Base-by-base conservation (phyloP, 257 asterid genomes). In the Salvia miltiorrhiza region DNA sequence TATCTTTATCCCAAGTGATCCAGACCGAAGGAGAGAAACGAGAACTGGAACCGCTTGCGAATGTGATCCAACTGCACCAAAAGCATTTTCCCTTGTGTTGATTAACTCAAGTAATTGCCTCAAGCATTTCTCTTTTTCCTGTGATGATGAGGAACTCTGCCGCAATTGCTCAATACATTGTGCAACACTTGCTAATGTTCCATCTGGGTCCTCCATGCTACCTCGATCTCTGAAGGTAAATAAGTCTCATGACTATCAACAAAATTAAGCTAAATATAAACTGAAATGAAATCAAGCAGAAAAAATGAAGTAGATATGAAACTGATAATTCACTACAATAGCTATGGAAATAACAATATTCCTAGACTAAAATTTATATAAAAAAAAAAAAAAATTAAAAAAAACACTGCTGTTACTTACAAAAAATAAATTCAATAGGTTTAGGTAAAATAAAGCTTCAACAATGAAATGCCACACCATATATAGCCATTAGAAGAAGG, bases 41-140 rank as follows among this genome's bases (percentile, higher is more conserved):
- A 94, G 97, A 41, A 94, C 97, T n/a, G 99, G 99, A 76, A 94
- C 99, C 37, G 99, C 99, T 78, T 94, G 99, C 71, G 99, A 94
- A 82, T 94, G 99, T 54, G 99, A 91, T 68, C 96, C 97, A 70
- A 94, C 97, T 48, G 97, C 99, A 73, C 96, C 83, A 65, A 93
- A 93, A 73, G 96, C 99, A 76, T 83, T 89, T 73, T 86, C 96
- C 33, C 96, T 89, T 9, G 95, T 84, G 73, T 85, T 86, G 69
- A 89, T 90, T 73, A 93, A 88, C 57, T 90, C 99, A 30, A 81
- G 86, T 63, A 94, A 79, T 67, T 91, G 96, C 83, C 74, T 85
- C 82, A 94, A 81, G 75, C 88, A 84, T 77, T 72, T 71, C 80
- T 94, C 96, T 76, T 91, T 94, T 48, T 94, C 97, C 69, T 79